Base-by-base conservation (phyloP, 352 stramenopile species). In the Phytopythium boreale region DNA sequence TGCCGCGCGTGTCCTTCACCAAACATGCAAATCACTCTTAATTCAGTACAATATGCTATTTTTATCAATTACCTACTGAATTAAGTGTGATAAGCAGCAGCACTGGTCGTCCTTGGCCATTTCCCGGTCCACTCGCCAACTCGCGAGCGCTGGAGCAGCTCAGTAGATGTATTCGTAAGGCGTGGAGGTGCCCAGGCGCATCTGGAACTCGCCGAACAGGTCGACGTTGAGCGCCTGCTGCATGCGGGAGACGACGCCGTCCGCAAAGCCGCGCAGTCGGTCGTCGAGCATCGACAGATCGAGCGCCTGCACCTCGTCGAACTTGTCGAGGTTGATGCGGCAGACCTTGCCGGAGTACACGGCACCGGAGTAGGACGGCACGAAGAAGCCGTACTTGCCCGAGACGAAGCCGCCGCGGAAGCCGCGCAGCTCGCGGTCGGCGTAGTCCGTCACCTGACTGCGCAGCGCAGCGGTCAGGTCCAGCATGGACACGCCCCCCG, bases 371-470 rank as follows among this genome's bases (percentile, higher is more conserved):
- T 91, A 94, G 63, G 80, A 91, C 7, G 85, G 85, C 27, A 90
- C 72, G 59, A 94, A 90, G 64, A 90, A 91, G 10, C 80, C 85
- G 60, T 92, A 94, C 62, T 92, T 89, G 26, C 85, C 85, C 2
- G 85, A 92, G 0, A 83, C 84, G 11, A 89, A 68, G 34, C 82
- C 85, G 6, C 78, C 80, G 24, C 65, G 74, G 56, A 94, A 94
- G n/a, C 85, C 85, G 17, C 85, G 75, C 0, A 94, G 64, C 10
- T 83, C 76, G 27, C 66, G 64, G 43, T 92, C 83, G 1, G 84
- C 71, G 17, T 85, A 70, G 29, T 92, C 71, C 0, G 85, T 83
- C 3, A 94, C 85, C 56, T 94, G 85, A 58, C 80, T 90, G 7
- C 85, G 78, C 10, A 75, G 52, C 5, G 82, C 63, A 1, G 67